Conservation (phyloP, 2,329 filamentous ascomycete species). For the Tolypocladium paradoxum region DNA sequence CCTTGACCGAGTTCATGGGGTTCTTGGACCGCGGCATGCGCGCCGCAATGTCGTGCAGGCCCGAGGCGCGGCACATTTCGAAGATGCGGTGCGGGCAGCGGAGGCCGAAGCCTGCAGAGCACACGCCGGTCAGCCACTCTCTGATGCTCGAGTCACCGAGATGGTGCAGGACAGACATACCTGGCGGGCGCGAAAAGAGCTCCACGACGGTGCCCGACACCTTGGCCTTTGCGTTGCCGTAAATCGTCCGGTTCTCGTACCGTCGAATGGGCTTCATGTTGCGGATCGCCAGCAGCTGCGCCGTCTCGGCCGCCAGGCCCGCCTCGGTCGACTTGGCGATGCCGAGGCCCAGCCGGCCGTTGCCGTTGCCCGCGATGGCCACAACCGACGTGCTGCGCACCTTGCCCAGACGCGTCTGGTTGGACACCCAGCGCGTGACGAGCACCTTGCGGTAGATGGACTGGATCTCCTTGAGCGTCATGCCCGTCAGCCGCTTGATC, state of each 20-base stretch:
- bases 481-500: conserved; percentile 43
- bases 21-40: conserved; percentile 78
- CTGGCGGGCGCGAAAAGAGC: conserved; percentile 74
- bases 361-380: conserved; percentile 74
- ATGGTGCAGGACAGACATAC: conserved; percentile 42
- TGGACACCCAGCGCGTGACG: conserved; percentile 64
- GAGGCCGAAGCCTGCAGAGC: conserved; percentile 70
- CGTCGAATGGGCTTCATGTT: conserved; percentile 89
- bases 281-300: conserved; percentile 69
- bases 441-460: conserved; percentile 59
- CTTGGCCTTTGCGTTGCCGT: conserved; percentile 73
- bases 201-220: conserved; percentile 79
- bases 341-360: conserved; percentile 79
- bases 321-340: conserved; percentile 78
- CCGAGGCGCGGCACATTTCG: conserved; percentile 81
- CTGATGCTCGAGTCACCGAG: background rate
- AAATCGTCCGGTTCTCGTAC: conserved; percentile 90
- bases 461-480: conserved; percentile 40
- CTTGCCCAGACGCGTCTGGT: conserved; percentile 96
- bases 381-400: conserved; percentile 66
- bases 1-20: conserved; percentile 97
- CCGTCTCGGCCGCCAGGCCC: conserved; percentile 57
- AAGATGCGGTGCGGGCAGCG: conserved; percentile 86
- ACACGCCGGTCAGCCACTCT: background rate
- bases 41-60: conserved; percentile 79